Conservation (phyloP, 2,329 filamentous ascomycete genomes). For the Fusarium sp. region DNA sequence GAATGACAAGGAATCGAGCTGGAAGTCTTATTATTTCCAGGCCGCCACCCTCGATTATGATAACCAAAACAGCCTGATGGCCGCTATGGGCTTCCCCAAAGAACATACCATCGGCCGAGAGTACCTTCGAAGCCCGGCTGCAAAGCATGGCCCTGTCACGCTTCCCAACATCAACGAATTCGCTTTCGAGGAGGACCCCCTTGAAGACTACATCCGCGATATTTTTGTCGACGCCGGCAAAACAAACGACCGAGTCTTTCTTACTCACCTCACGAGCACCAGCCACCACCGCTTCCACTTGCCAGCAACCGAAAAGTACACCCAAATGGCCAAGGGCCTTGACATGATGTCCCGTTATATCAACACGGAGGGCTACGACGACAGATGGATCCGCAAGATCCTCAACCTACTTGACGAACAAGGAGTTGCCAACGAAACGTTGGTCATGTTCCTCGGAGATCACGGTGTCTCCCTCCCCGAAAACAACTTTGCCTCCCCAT, state of each 20-base stretch:
- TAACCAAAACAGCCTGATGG: conserved; percentile 49
- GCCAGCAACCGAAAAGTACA: conserved; percentile 44
- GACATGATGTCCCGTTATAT: conserved; percentile 49
- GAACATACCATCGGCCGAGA: conserved; percentile 45
- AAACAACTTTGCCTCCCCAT: conserved; percentile 46
- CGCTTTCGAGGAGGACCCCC: conserved; percentile 46
- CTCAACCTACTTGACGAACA: conserved; percentile 47
- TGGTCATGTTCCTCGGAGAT: conserved; percentile 49
- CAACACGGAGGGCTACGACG: conserved; percentile 49
- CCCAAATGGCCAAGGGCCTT: conserved; percentile 41
- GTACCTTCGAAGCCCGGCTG: conserved; percentile 44
- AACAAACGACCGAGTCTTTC: conserved; percentile 48
- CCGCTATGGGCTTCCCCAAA: conserved; percentile 45
- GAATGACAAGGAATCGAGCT: conserved; percentile 37
- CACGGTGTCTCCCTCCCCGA: conserved; percentile 50
- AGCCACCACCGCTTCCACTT: conserved; percentile 50
- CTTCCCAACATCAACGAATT: conserved; percentile 52
- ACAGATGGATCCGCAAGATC: conserved; percentile 48
- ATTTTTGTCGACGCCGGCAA: conserved; percentile 46
- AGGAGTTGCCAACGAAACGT: conserved; percentile 49
- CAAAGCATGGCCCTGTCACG: conserved; percentile 46
- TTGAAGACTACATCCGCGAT: conserved; percentile 50
- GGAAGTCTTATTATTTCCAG: conserved; percentile 50
- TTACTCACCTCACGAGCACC: conserved; percentile 52
- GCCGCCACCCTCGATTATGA: conserved; percentile 50